Evolutionary conservation across 805 yeast genomes (phyloP), one percentile per base, ranked within the genome.

Genomic region (Spathaspora sp.): DNA sequence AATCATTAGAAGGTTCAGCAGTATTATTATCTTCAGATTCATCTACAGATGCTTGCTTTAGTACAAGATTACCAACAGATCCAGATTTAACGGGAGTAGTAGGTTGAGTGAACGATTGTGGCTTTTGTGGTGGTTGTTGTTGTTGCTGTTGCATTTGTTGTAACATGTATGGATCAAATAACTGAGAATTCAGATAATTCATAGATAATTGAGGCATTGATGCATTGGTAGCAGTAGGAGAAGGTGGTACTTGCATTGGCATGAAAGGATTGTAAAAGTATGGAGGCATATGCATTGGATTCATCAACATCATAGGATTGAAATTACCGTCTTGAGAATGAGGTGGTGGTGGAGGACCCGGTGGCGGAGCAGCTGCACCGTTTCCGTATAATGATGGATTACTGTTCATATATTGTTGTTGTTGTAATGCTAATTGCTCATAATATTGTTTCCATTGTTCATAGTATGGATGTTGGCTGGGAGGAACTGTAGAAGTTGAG

Each of bases 371-470:
- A 29, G 14, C 32, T 5, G 32, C 11, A 29, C 14, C 17, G 40
- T 31, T 31, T 10, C 35, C 35, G 12, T 31, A 14, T 5, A 35
- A 52, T 60, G 57, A 56, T 12, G 61, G 38, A 28, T 51, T 47
- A 43, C 53, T 47, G 16, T 42, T 48, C 44, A 43, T 43, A 20
- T 20, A 18, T 38, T 48, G 50, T 49, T 58, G 56, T 44, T 58
- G 55, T 51, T 55, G 58, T 32, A 57, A 52, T 35, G 65, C 68
- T 47, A 68, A 51, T 2, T 59, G 52, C 42, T 65, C 64, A 52
- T 71, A 72, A 56, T 72, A 72, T 48, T 64, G 68, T 44, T 64
- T 66, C 75, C 76, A 72, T 52, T 71, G 75, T 38, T 63, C 64
- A 48, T 68, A 66, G 51, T 67, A 66, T 8, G 72, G 70, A 50